Evolutionary conservation across 129 eudicot genomes (phyloP).

Genomic region (Erigeron canadensis): DNA sequence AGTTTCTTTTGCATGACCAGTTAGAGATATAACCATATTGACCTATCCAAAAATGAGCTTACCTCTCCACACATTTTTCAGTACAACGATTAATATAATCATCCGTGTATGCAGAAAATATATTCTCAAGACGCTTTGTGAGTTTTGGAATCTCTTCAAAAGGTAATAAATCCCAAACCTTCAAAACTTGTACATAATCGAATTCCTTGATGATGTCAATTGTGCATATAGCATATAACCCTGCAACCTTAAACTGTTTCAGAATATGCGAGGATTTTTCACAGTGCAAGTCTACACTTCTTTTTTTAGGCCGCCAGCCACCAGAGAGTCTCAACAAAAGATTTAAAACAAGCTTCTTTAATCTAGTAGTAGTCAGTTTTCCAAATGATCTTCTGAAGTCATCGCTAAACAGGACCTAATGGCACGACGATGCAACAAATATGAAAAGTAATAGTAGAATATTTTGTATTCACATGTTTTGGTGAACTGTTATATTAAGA

Average conservation of each 20-base stretch:
- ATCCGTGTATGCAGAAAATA: constrained; percentile 55
- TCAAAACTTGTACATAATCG: constrained; percentile 50
- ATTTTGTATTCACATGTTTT: background rate
- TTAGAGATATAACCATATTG: too few species aligned
- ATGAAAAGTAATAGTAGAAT: constrained; percentile 6
- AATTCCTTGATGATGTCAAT: constrained; percentile 52
- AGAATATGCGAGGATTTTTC: constrained; percentile 50
- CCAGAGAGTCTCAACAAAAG: constrained; percentile 53
- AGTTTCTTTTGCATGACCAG: too few species aligned
- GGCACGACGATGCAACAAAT: background rate
- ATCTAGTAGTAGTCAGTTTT: constrained; percentile 27
- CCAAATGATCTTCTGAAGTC: constrained; percentile 61
- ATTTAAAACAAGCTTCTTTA: constrained; percentile 49
- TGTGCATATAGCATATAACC: constrained; percentile 56
- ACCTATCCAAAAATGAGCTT: constrained; percentile 11
- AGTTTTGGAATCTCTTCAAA: constrained; percentile 58
- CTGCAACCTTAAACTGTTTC: constrained; percentile 66
- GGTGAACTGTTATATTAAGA: background rate
- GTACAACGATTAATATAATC: constrained; percentile 57
- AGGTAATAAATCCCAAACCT: constrained; percentile 77
- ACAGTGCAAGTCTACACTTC: constrained; percentile 48
- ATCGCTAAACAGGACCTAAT: constrained; percentile 71
- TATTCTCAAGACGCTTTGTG: constrained; percentile 55
- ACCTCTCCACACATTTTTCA: constrained; percentile 53
- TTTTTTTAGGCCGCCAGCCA: constrained; percentile 78